Conservation (phyloP, 805 yeast genomes). For the Candida maesae region DNA sequence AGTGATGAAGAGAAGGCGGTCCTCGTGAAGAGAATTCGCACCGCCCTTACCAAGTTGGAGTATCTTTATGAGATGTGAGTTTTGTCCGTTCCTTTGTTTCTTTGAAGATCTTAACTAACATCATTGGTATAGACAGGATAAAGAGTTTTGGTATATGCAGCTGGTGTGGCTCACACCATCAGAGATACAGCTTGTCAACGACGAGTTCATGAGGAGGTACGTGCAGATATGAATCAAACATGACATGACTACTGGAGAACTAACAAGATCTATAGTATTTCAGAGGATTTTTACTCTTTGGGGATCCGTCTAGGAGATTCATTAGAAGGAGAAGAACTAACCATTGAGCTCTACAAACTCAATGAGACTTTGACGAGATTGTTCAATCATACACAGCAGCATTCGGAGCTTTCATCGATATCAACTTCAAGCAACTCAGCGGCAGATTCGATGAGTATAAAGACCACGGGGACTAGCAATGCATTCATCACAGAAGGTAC, state of each 20-base stretch:
- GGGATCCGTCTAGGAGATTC: constrained; percentile 13
- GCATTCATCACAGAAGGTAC: background rate
- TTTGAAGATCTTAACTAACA: constrained; percentile 7
- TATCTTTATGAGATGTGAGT: constrained; percentile 17
- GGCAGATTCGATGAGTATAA: constrained; percentile 2
- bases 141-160: constrained; percentile 24
- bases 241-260: background rate
- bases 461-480: background rate
- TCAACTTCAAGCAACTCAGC: background rate
- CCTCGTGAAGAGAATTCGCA: constrained; percentile 1
- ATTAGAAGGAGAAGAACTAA: constrained; percentile 10
- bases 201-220: constrained; percentile 18
- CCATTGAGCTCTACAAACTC: constrained; percentile 23
- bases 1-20: background rate
- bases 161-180: constrained; percentile 15
- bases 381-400: constrained; percentile 10
- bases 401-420: background rate
- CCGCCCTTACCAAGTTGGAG: constrained; percentile 10
- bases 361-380: constrained; percentile 26
- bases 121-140: constrained; percentile 9
- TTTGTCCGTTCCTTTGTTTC: background rate
- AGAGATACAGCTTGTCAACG: constrained; percentile 25
- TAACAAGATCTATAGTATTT: constrained; percentile 4
- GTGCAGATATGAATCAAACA: constrained; percentile 1
- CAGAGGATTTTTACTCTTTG: constrained; percentile 15